Evolutionary conservation across 2,329 filamentous ascomycete species (phyloP).

Genomic region (Aspergillus novoparasiticus): DNA sequence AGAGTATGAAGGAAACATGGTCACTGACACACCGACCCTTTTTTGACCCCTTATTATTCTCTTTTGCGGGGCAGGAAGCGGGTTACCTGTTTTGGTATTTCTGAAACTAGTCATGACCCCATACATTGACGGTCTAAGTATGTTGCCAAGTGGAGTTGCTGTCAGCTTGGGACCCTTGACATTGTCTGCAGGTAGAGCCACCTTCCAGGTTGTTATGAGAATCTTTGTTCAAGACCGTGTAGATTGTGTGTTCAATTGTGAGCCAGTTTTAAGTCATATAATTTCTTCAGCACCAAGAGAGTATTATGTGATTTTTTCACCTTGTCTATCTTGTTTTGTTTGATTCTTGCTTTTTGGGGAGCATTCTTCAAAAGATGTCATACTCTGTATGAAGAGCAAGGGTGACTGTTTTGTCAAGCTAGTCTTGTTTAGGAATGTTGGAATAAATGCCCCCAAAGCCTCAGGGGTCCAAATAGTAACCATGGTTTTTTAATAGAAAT

Average conservation of each 20-base stretch:
- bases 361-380: background rate
- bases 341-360: background rate
- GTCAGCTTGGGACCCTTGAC: background rate
- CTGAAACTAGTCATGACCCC: constrained; percentile 5
- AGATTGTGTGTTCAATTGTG: background rate
- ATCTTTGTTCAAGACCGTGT: background rate
- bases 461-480: background rate
- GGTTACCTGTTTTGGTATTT: constrained; percentile 3
- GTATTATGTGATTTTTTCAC: background rate
- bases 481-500: constrained; percentile 1
- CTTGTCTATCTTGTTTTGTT: background rate
- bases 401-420: background rate
- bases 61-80: constrained; percentile 1
- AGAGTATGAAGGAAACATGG: background rate
- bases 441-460: background rate
- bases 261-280: background rate
- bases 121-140: background rate
- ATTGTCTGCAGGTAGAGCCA: background rate
- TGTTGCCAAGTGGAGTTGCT: constrained; percentile 4
- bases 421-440: background rate
- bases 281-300: background rate
- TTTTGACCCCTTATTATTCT: background rate
- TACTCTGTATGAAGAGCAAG: background rate
- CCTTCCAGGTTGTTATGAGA: background rate
- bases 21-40: background rate